Evolutionary conservation across 2,329 filamentous ascomycete genomes (phyloP).

Genomic region (Onygenales sp.): DNA sequence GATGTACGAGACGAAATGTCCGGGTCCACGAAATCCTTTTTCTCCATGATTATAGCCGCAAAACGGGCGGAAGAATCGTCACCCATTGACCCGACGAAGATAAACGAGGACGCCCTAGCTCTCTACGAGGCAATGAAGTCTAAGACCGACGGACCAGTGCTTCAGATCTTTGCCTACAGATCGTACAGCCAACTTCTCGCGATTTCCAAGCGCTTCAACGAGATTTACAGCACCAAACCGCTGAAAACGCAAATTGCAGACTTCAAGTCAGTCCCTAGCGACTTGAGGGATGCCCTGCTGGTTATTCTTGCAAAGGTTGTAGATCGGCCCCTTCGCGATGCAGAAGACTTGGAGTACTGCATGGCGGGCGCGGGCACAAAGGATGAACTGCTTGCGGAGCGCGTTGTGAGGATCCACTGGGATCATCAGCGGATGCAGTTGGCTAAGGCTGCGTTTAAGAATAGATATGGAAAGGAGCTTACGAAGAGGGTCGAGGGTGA

Average conservation of each 20-base stretch:
- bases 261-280: slow-evolving; percentile 53
- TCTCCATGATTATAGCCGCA: slow-evolving; percentile 69
- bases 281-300: slow-evolving; percentile 79
- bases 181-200: slow-evolving; percentile 79
- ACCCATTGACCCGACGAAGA: slow-evolving; percentile 61
- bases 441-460: slow-evolving; percentile 68
- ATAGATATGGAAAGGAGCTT: slow-evolving; percentile 59
- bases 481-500: slow-evolving; percentile 65
- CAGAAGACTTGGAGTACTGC: slow-evolving; percentile 67
- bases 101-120: slow-evolving; percentile 66
- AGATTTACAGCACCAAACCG: too few relatives aligned
- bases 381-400: slow-evolving; percentile 65
- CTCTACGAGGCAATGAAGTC: slow-evolving; percentile 60
- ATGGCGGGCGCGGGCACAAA: slow-evolving; percentile 87
- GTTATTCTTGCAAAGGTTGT: slow-evolving; percentile 67
- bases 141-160: slow-evolving; percentile 59
- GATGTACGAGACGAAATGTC: slow-evolving; percentile 72
- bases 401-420: slow-evolving; percentile 80
- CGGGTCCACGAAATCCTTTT: slow-evolving; percentile 76
- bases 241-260: too few relatives aligned
- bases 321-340: slow-evolving; percentile 79
- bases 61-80: slow-evolving; percentile 67
- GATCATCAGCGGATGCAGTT: slow-evolving; percentile 63
- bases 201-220: slow-evolving; percentile 38
- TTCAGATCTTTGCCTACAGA: slow-evolving; percentile 60